Percentiles rank a stretch among this genome's conserved stretches.
Evolutionary conservation across 768 basidiomycete species (phyloP).

Genomic region (Hygrophorus pudorinus): DNA sequence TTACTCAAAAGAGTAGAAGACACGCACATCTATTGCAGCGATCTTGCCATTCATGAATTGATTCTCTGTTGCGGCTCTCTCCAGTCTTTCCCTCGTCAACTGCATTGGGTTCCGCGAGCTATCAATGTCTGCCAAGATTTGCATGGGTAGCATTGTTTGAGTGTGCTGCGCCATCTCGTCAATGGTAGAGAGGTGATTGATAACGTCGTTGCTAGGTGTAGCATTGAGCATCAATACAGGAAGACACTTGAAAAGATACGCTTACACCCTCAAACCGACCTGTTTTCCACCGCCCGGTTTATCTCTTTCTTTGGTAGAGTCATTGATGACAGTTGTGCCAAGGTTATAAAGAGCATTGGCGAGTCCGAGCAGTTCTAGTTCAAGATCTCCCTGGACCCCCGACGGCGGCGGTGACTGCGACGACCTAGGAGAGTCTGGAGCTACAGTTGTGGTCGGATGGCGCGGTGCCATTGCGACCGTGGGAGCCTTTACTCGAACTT

Average conservation of each 20-base stretch:
- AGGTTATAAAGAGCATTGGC: slow-evolving; percentile 73
- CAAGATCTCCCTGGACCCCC: slow-evolving; percentile 64
- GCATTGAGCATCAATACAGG: slow-evolving; percentile 1
- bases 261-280: slow-evolving; percentile 69
- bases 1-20: too few species aligned
- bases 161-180: slow-evolving; percentile 60
- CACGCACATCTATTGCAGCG: slow-evolving; percentile 59
- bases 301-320: slow-evolving; percentile 72
- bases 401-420: slow-evolving; percentile 65
- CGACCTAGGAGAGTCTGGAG: slow-evolving; percentile 61
- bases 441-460: not conserved
- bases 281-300: slow-evolving; percentile 63
- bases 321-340: slow-evolving; percentile 75
- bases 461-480: not conserved
- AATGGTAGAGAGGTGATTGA: slow-evolving; percentile 53
- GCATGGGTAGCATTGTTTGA: slow-evolving; percentile 60
- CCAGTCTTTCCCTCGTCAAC: slow-evolving; percentile 68
- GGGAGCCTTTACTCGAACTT: too few species aligned
- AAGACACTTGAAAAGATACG: slow-evolving; percentile 7
- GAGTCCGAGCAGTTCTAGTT: slow-evolving; percentile 65
- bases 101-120: slow-evolving; percentile 74
- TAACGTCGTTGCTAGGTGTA: slow-evolving; percentile 58
- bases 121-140: slow-evolving; percentile 72
- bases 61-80: slow-evolving; percentile 80
- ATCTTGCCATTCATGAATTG: slow-evolving; percentile 91